Conservation (phyloP, 2,329 filamentous ascomycete genomes). For the Trichoderma sp. region DNA sequence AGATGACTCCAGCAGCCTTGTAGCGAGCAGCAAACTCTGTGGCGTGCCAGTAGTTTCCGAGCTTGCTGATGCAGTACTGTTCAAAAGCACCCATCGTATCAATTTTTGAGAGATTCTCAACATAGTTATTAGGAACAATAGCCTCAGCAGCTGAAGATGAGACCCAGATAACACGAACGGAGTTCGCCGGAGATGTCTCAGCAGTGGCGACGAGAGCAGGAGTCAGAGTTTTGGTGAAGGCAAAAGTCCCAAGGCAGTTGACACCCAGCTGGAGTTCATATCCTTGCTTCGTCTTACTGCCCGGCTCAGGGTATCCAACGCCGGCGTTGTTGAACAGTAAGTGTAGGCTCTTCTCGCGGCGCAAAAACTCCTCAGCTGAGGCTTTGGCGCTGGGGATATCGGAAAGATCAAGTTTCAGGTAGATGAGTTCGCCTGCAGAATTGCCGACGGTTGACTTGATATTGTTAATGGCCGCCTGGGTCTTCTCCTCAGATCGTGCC, state of each 20-base stretch:
- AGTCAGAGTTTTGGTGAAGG: conserved; percentile 38
- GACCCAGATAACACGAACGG: conserved; percentile 35
- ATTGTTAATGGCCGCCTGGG: conserved; percentile 39
- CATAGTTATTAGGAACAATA: neutral
- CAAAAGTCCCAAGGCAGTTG: conserved; percentile 39
- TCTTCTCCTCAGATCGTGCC: conserved; percentile 44
- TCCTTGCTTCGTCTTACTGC: conserved; percentile 23
- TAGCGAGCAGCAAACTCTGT: conserved; percentile 31
- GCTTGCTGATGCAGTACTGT: conserved; percentile 31
- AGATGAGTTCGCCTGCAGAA: conserved; percentile 38
- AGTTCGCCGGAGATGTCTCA: conserved; percentile 26
- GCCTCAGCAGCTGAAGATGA: conserved; percentile 24
- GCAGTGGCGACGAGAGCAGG: conserved; percentile 35
- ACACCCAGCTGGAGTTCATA: conserved; percentile 41
- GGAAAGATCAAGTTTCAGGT: conserved; percentile 42
- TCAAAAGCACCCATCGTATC: conserved; percentile 22
- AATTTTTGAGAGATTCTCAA: conserved; percentile 1
- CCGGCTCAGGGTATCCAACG: conserved; percentile 37
- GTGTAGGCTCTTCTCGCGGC: conserved; percentile 31
- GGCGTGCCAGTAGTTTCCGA: conserved; percentile 32
- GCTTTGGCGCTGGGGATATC: conserved; percentile 32
- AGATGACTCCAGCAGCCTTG: conserved; percentile 30
- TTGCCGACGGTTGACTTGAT: conserved; percentile 37
- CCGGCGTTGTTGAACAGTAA: conserved; percentile 44
- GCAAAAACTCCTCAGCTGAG: conserved; percentile 26